These are phyloP conservation scores for Lantana camara DNA, from an alignment of 257 asterid genomes.

Conservation along the genomic window DNA sequence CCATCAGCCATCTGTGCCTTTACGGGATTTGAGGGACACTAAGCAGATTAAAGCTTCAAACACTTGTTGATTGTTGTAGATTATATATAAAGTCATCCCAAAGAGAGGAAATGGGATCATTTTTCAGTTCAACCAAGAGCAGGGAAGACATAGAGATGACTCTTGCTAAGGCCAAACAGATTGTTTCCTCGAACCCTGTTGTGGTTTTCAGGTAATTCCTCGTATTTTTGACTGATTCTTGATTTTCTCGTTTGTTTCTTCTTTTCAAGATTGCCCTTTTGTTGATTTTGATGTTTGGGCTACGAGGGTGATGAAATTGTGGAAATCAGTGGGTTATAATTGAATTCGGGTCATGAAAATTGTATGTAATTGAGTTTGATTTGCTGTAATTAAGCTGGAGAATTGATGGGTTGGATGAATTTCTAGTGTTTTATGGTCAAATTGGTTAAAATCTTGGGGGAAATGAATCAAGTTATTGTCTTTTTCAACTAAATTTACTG, in stretches of 20 bases:
- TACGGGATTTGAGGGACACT: conserved; percentile 31
- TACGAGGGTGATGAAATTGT: neutral
- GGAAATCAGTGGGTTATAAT: neutral
- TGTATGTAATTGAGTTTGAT: neutral
- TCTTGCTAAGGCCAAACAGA: conserved; percentile 65
- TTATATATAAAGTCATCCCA: conserved; percentile 17
- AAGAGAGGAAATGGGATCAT: conserved; percentile 55
- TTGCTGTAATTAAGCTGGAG: too few relatives aligned
- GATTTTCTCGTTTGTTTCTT: too few relatives aligned
- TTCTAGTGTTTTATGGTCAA: neutral
- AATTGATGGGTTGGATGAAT: too few relatives aligned
- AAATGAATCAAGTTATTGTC: neutral
- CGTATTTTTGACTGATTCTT: neutral
- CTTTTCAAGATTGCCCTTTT: too few relatives aligned
- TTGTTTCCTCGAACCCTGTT: conserved; percentile 69
- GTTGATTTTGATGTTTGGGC: too few relatives aligned
- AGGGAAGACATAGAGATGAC: conserved; percentile 60
- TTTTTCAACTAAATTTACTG: neutral
- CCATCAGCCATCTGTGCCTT: conserved; percentile 33
- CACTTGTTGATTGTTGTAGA: conserved; percentile 23
- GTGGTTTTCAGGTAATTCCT: conserved; percentile 82
- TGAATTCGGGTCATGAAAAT: too few relatives aligned
- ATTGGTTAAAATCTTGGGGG: conserved; percentile 8
- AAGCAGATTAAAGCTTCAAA: conserved; percentile 23
- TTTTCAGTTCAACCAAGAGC: conserved; percentile 49